Evolutionary conservation across 2,329 filamentous ascomycete genomes (phyloP).

Genomic region (Biscogniauxia marginata): DNA sequence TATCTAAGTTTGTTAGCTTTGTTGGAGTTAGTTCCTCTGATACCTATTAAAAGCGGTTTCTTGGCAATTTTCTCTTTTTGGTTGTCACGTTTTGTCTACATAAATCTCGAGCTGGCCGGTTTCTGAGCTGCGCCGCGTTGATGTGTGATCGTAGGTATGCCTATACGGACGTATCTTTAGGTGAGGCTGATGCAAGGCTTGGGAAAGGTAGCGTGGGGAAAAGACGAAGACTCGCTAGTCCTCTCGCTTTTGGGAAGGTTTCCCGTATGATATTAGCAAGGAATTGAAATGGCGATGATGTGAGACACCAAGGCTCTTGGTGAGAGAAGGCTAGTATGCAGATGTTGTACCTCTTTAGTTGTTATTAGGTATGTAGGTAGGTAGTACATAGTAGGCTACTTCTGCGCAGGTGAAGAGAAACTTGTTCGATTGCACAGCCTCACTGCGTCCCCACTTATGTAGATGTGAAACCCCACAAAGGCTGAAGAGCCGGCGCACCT

Average conservation of each 20-base stretch:
- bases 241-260: not conserved
- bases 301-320: not conserved
- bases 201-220: not conserved
- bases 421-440: not conserved
- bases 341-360: too few relatives aligned
- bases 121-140: not conserved
- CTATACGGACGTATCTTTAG: not conserved
- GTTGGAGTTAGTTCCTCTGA: too few relatives aligned
- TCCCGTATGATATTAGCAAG: not conserved
- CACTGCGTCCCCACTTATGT: not conserved
- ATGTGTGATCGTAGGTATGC: not conserved
- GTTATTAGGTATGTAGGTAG: too few relatives aligned
- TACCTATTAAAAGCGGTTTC: too few relatives aligned
- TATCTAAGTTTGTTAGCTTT: too few relatives aligned
- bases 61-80: too few relatives aligned
- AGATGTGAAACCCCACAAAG: not conserved
- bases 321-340: not conserved
- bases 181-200: not conserved
- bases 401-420: too few relatives aligned
- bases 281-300: not conserved
- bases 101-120: too few relatives aligned
- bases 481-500: not conserved
- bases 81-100: too few relatives aligned
- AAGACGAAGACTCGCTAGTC: not conserved
- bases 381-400: too few relatives aligned